Conservation (phyloP, 495 filamentous ascomycete species). For the Neurospora hispaniola region DNA sequence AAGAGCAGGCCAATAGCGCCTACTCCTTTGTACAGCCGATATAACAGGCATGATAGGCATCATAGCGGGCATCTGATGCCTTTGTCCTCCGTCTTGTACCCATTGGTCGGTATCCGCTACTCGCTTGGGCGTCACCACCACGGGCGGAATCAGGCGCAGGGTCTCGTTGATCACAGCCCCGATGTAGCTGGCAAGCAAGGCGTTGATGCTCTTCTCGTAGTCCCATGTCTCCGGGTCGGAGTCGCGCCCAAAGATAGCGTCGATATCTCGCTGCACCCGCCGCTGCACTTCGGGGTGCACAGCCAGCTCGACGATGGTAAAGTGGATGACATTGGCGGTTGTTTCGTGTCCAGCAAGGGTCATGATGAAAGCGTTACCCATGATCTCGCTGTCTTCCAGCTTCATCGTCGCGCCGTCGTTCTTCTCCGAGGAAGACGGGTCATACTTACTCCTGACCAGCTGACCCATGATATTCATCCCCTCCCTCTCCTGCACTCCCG, state of each 20-base stretch:
- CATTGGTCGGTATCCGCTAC: constrained; percentile 38
- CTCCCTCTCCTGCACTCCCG: constrained; percentile 31
- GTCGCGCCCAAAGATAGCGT: constrained; percentile 38
- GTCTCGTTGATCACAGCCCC: constrained; percentile 62
- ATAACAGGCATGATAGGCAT: constrained; percentile 22
- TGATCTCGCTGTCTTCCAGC: constrained; percentile 47
- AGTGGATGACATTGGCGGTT: constrained; percentile 56
- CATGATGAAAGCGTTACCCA: constrained; percentile 63
- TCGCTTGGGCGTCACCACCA: constrained; percentile 51
- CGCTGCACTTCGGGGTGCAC: constrained; percentile 46
- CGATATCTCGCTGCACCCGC: constrained; percentile 50
- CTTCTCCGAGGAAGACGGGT: constrained; percentile 11
- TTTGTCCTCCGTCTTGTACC: constrained; percentile 23
- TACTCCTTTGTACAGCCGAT: constrained; percentile 47
- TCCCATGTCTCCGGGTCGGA: constrained; percentile 44
- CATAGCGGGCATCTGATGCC: constrained; percentile 38
- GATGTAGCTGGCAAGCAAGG: constrained; percentile 47
- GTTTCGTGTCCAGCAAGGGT: constrained; percentile 66
- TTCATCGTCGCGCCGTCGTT: constrained; percentile 1
- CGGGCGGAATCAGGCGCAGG: constrained; percentile 51
- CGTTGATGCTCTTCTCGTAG: constrained; percentile 48
- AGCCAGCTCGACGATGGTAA: constrained; percentile 50
- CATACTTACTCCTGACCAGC: constrained; percentile 38
- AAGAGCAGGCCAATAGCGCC: constrained; percentile 48
- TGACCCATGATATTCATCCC: constrained; percentile 58